These are phyloP conservation scores for Maudiozyma bulderi DNA, from an alignment of 805 yeast genomes.

Conservation along the genomic window DNA sequence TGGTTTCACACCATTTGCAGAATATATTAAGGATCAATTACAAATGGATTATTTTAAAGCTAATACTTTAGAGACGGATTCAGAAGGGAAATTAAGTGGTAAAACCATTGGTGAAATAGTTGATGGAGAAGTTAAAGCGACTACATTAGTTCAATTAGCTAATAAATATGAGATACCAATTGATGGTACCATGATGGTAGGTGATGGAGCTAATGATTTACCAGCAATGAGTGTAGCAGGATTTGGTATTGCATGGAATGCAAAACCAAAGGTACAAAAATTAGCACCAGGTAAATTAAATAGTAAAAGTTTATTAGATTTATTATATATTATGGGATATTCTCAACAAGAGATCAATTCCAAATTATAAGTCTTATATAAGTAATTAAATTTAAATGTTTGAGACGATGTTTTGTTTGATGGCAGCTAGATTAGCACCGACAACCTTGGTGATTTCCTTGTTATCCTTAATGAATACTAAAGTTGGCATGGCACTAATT, in stretches of 20 bases:
- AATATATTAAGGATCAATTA: slow-evolving; percentile 54
- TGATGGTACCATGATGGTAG: slow-evolving; percentile 64
- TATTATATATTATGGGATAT: slow-evolving; percentile 74
- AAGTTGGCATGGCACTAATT: slow-evolving; percentile 56
- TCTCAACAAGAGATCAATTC: slow-evolving; percentile 42
- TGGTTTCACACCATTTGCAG: slow-evolving; percentile 86
- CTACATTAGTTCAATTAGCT: slow-evolving; percentile 55
- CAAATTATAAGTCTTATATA: background rate
- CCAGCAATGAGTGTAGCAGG: slow-evolving; percentile 90
- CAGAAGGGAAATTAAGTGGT: slow-evolving; percentile 53
- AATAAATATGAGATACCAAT: slow-evolving; percentile 42
- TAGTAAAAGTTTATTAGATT: slow-evolving; percentile 60
- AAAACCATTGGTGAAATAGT: slow-evolving; percentile 71
- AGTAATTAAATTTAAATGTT: slow-evolving; percentile 37
- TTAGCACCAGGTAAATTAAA: slow-evolving; percentile 79
- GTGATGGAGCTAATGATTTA: slow-evolving; percentile 96
- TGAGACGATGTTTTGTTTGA: slow-evolving; percentile 56
- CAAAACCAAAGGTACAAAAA: slow-evolving; percentile 83
- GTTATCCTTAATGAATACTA: slow-evolving; percentile 75
- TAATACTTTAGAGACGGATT: slow-evolving; percentile 48
- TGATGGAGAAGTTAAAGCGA: slow-evolving; percentile 77
- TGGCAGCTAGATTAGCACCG: slow-evolving; percentile 84
- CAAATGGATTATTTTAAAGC: slow-evolving; percentile 85
- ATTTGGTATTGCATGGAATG: slow-evolving; percentile 94
- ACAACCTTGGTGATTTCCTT: slow-evolving; percentile 66